Evolutionary conservation across 495 filamentous ascomycete genomes (phyloP).

Genomic region (Pseudevernia furfuracea): DNA sequence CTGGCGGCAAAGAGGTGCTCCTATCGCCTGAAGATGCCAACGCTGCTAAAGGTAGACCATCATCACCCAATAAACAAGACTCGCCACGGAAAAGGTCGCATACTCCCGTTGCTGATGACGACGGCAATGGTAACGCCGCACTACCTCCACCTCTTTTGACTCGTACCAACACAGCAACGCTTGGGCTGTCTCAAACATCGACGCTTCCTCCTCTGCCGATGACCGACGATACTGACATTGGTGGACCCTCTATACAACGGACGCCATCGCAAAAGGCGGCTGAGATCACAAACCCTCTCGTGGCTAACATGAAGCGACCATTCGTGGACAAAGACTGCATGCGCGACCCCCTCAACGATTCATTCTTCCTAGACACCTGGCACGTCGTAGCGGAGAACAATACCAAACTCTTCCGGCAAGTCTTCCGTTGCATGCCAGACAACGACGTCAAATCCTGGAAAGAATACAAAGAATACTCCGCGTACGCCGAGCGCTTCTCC

Average conservation of each 20-base stretch:
- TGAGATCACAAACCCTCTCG: constrained; percentile 47
- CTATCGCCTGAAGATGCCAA: constrained; percentile 31
- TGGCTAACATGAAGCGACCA: constrained; percentile 59
- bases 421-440: constrained; percentile 96
- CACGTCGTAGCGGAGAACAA: constrained; percentile 85
- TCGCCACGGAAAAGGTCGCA: constrained; percentile 38
- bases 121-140: constrained; percentile 36
- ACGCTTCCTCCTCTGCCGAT: constrained; percentile 59
- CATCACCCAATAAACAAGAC: constrained; percentile 53
- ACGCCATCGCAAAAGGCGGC: constrained; percentile 37
- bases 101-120: constrained; percentile 29
- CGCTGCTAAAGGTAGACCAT: constrained; percentile 31
- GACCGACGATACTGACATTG: constrained; percentile 73
- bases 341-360: constrained; percentile 72
- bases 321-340: constrained; percentile 62
- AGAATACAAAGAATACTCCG: constrained; percentile 81
- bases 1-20: constrained; percentile 57
- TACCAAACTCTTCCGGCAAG: constrained; percentile 81
- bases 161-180: constrained; percentile 43
- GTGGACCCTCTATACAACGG: constrained; percentile 51
- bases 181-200: constrained; percentile 54
- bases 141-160: constrained; percentile 45
- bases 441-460: constrained; percentile 89
- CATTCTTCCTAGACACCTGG: constrained; percentile 85
- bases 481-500: constrained; percentile 71